Base-by-base conservation (phyloP, 805 yeast species). In the Kodamaea nitidulidarum region DNA sequence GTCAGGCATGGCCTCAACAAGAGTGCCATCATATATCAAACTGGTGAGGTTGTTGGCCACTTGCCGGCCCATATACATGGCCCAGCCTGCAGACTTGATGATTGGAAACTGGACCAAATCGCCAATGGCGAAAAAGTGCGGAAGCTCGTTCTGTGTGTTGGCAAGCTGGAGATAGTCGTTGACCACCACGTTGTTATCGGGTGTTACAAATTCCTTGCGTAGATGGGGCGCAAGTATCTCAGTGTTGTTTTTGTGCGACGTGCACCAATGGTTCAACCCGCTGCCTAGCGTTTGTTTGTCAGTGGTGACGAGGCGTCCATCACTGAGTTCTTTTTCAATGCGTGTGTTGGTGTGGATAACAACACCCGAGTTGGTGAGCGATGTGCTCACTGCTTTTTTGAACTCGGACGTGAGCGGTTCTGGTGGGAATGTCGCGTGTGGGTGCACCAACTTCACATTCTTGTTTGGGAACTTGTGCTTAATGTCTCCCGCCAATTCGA, bases 1-100 rank as follows among this genome's bases (percentile, higher is more conserved):
- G 38, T 65, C 65, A 1, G 66, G 64, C 38, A 58, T 49, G 3
- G 59, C 57, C 46, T 67, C 71, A 16, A 61, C 56, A 32, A 67
- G 45, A 34, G 50, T 45, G 11, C 50, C 50, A 24, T 63, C 62
- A 32, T 56, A 46, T 1, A 66, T 52, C 14, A 55, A 31, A 30
- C 59, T 53, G 4, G 59, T 46, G 25, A 67, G 45, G 40, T 67
- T 67, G 43, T 63, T 61, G 11, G 72, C 71, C 7, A 53, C 61
- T 37, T 52, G 63, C 30, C 70, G 49, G 2, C 71, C 72, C 61
- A 60, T 63, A 45, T 63, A 67, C 50, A 65, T 56, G 3, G 71
- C 72, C 72, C 72, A 67, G 2, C 73, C 73, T 2, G 73, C 72
- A 33, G 67, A 60, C 49, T 67, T 67, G 44, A 67, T 64, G 37